These are phyloP conservation scores for Poteriospumella lacustris DNA, from an alignment of 108 stramenopile species.

Conservation along the genomic window DNA sequence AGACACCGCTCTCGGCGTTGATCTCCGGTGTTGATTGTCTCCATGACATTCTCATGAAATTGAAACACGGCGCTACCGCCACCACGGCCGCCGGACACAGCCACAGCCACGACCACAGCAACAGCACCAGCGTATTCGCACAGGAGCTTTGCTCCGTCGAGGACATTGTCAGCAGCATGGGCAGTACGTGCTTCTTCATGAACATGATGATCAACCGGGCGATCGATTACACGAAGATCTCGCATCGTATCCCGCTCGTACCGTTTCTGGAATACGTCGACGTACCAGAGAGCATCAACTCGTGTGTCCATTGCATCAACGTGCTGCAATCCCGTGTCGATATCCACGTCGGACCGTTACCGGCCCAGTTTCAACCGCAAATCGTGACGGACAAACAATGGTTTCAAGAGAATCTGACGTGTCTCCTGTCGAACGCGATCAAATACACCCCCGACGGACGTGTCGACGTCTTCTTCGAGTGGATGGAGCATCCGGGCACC, in stretches of 20 bases:
- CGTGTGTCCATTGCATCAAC: neutral
- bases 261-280: neutral
- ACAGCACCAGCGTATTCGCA: too few relatives aligned
- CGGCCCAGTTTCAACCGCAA: neutral
- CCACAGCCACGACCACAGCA: too few relatives aligned
- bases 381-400: neutral
- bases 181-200: too few relatives aligned
- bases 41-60: too few relatives aligned
- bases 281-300: neutral
- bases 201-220: too few relatives aligned
- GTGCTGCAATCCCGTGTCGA: neutral
- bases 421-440: constrained; percentile 3
- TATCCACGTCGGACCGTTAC: neutral
- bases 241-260: neutral
- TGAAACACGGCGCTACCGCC: too few relatives aligned
- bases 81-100: too few relatives aligned
- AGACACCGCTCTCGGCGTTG: too few relatives aligned
- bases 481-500: neutral
- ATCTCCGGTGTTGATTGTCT: too few relatives aligned
- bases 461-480: neutral
- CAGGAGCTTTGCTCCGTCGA: too few relatives aligned
- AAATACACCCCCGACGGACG: neutral
- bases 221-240: neutral
- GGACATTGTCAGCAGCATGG: too few relatives aligned
- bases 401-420: constrained; percentile 3